Conservation (phyloP, 805 yeast species). For the Wickerhamomyces bisporus region DNA sequence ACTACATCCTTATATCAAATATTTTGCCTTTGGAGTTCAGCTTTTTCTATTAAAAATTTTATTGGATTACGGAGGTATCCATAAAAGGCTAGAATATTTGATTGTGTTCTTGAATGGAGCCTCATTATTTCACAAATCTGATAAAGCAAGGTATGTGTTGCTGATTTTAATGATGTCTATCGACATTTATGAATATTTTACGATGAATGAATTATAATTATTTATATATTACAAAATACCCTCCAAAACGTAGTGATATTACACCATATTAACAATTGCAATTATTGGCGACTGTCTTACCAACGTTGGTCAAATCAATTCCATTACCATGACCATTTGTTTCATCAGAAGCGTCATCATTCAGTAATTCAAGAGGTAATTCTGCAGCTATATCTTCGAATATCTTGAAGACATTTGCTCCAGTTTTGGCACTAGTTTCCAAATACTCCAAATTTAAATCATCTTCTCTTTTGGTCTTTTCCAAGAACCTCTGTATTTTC, state of each 20-base stretch:
- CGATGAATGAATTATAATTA: not conserved
- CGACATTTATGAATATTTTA: not conserved
- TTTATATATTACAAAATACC: no score
- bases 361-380: constrained; percentile 36
- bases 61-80: no score
- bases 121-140: no score
- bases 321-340: constrained; percentile 17
- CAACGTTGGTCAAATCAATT: constrained; percentile 26
- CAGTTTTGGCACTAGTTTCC: constrained; percentile 51
- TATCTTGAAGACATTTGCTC: constrained; percentile 48
- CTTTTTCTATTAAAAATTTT: no score
- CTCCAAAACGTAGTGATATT: no score
- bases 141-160: not conserved
- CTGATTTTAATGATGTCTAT: not conserved
- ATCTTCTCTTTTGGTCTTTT: constrained; percentile 3
- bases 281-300: constrained; percentile 1
- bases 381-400: constrained; percentile 41
- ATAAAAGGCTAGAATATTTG: no score
- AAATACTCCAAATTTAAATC: constrained; percentile 29
- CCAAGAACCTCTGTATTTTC: constrained; percentile 29
- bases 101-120: no score
- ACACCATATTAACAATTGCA: constrained; percentile 8
- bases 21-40: no score
- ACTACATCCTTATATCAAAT: no score
- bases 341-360: constrained; percentile 7